phyloP scores from a whole-genome alignment of 169 alveolate genomes.

The Plasmodium vivax region DNA sequence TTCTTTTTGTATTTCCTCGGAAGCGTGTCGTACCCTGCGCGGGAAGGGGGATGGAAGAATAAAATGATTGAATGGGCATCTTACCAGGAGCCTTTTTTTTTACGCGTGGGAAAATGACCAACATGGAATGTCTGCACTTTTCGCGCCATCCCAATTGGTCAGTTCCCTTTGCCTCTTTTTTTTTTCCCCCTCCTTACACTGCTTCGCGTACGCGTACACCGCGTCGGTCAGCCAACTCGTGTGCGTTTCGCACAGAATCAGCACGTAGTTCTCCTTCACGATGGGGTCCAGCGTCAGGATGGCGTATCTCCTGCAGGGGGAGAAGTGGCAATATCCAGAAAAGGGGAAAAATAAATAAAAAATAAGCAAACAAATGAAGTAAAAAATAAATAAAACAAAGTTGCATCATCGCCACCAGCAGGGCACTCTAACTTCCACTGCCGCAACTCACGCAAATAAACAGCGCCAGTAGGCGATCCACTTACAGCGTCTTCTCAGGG shows the following conservation, averaged over 20 bases:
- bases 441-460: background rate
- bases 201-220: conserved; percentile 66
- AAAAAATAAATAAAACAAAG: background rate
- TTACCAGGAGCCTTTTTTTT: background rate
- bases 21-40: conserved; percentile 82
- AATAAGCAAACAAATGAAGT: too few species aligned
- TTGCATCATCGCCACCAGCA: background rate
- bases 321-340: background rate
- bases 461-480: background rate
- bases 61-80: background rate
- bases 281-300: conserved; percentile 60
- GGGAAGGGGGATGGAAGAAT: background rate
- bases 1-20: conserved; percentile 82
- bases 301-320: conserved; percentile 41
- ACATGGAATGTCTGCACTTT: background rate
- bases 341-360: background rate
- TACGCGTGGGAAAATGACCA: background rate
- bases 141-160: background rate
- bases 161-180: background rate
- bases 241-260: conserved; percentile 55
- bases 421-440: background rate
- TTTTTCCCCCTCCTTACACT: conserved; percentile 36
- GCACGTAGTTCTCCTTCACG: conserved; percentile 57
- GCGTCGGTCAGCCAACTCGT: conserved; percentile 60
- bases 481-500: conserved; percentile 70